Evolutionary conservation across 495 filamentous ascomycete genomes (phyloP).

Genomic region (Annulohypoxylon maeteangense): DNA sequence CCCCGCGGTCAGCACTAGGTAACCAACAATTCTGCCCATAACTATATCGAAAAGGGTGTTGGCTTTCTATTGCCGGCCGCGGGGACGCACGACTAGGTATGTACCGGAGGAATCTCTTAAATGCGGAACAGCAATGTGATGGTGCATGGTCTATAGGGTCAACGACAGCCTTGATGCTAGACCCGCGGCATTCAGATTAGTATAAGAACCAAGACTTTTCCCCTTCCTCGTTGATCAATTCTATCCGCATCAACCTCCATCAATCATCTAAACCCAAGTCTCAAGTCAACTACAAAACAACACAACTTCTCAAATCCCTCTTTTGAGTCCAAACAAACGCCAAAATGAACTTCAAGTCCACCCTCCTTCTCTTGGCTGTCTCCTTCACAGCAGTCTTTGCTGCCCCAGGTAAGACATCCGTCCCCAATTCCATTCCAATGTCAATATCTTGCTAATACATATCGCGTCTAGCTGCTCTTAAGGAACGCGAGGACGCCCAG

Average conservation of each 20-base stretch:
- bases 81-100: neutral
- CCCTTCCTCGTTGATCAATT: neutral
- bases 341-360: constrained; percentile 9
- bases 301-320: neutral
- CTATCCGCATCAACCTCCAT: neutral
- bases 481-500: constrained; percentile 9
- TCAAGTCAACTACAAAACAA: neutral
- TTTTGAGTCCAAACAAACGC: neutral
- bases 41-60: neutral
- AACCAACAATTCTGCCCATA: neutral
- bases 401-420: neutral
- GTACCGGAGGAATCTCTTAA: neutral
- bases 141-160: neutral
- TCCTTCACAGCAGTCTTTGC: neutral
- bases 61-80: neutral
- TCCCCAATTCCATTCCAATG: neutral
- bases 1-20: neutral
- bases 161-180: neutral
- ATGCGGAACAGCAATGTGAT: neutral
- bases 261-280: neutral
- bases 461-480: neutral
- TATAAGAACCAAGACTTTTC: neutral
- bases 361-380: constrained; percentile 2
- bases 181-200: neutral
- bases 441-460: neutral